Conservation (phyloP, 163 green algal genomes). For the Volvox carteri region DNA sequence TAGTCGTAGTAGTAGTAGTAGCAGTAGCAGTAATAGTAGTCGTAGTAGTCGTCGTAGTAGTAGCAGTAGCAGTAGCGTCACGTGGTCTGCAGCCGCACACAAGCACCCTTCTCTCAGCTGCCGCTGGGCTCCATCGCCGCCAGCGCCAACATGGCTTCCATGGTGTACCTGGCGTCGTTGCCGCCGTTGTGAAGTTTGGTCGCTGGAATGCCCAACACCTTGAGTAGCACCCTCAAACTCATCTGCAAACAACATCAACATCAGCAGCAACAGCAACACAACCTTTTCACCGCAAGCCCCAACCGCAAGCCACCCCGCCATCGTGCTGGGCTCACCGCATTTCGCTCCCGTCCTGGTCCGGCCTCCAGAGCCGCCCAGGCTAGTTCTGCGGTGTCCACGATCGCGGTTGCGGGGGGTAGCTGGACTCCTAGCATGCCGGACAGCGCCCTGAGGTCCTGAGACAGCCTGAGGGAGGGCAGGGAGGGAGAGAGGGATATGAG, state of each 20-base stretch:
- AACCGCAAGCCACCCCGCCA: too few relatives aligned
- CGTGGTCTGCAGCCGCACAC: too few relatives aligned
- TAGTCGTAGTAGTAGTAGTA: too few relatives aligned
- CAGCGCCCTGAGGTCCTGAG: conserved; percentile 41
- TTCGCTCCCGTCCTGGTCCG: conserved; percentile 5
- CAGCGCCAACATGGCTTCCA: conserved; percentile 54
- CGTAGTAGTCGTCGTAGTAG: too few relatives aligned
- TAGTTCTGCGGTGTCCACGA: conserved; percentile 41
- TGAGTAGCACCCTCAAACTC: conserved; percentile 43
- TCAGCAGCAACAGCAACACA: too few relatives aligned
- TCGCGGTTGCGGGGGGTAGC: background rate
- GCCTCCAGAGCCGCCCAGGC: conserved; percentile 45
- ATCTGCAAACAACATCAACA: conserved; percentile 13
- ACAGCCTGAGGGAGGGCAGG: background rate
- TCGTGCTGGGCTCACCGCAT: conserved; percentile 23
- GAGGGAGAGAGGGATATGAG: too few relatives aligned
- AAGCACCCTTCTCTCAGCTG: too few relatives aligned
- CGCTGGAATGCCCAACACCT: conserved; percentile 38
- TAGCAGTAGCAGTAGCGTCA: too few relatives aligned
- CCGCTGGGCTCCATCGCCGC: background rate
- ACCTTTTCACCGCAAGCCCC: too few relatives aligned
- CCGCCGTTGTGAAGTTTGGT: conserved; percentile 60
- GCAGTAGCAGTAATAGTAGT: too few relatives aligned
- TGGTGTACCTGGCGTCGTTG: conserved; percentile 57
- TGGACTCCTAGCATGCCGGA: conserved; percentile 10